phyloP scores from a whole-genome alignment of 257 asterid genomes.

The Marsdenia floribunda region DNA sequence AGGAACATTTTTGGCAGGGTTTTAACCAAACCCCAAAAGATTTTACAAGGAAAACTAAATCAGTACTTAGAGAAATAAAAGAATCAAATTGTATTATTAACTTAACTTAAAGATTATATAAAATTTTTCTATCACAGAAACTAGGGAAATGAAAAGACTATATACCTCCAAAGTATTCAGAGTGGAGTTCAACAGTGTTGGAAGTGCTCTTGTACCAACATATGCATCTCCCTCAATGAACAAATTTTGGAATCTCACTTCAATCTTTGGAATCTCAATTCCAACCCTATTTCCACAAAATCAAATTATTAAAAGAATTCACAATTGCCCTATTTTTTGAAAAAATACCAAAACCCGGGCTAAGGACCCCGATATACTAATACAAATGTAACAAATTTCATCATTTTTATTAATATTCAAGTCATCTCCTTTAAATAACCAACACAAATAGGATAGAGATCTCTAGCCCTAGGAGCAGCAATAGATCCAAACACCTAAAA shows the following conservation, averaged over 20 bases:
- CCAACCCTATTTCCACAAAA: slow-evolving; percentile 52
- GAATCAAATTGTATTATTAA: not conserved
- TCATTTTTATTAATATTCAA: too few relatives aligned
- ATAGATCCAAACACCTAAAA: not conserved
- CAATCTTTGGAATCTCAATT: slow-evolving; percentile 74
- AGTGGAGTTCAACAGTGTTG: slow-evolving; percentile 76
- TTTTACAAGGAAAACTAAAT: not conserved
- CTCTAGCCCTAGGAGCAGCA: not conserved
- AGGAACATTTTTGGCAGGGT: not conserved
- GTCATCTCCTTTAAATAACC: too few relatives aligned
- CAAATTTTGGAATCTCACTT: slow-evolving; percentile 68
- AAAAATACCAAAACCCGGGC: too few relatives aligned
- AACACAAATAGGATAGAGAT: too few relatives aligned
- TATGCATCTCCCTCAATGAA: slow-evolving; percentile 77
- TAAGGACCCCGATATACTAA: too few relatives aligned
- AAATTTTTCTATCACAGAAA: not conserved
- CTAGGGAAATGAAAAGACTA: not conserved
- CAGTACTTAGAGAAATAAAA: not conserved
- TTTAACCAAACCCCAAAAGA: not conserved
- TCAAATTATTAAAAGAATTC: not conserved
- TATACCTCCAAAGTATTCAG: slow-evolving; percentile 67
- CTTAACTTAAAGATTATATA: not conserved
- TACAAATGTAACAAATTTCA: too few relatives aligned
- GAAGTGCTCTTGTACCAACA: slow-evolving; percentile 78
- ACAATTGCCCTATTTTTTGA: not conserved